phyloP scores from a whole-genome alignment of 2,329 filamentous ascomycete species.

The Parascedosporium putredinis region DNA sequence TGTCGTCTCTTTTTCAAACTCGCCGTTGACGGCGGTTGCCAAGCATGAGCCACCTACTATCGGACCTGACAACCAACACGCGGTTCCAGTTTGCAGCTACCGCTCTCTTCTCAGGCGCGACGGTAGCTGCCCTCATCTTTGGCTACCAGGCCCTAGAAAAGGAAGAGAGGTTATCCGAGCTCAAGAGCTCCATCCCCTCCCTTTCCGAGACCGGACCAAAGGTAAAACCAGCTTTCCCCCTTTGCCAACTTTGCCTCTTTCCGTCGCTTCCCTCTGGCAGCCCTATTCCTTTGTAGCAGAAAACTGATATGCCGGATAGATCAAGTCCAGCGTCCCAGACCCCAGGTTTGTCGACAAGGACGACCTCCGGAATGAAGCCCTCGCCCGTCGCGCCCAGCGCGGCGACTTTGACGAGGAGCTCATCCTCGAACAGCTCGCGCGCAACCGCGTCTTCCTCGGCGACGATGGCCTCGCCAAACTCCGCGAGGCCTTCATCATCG shows the following conservation, averaged over 20 bases:
- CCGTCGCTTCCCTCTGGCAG: no score
- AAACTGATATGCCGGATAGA: no score
- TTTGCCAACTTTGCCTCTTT: no score
- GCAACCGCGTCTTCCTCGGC: conserved; percentile 83
- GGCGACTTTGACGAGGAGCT: conserved; percentile 66
- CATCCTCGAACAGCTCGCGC: conserved; percentile 86
- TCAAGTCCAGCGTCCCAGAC: conserved; percentile 42
- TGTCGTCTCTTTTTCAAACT: background rate
- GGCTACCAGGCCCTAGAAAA: conserved; percentile 51
- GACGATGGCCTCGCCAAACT: conserved; percentile 72
- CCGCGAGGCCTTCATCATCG: conserved; percentile 70
- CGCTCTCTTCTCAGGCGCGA: conserved; percentile 53
- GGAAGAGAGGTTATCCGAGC: conserved; percentile 39
- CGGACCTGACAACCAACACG: conserved; percentile 32
- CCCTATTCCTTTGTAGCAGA: no score
- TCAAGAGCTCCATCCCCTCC: conserved; percentile 49
- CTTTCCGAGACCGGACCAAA: conserved; percentile 16
- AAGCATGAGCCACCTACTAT: conserved; percentile 15
- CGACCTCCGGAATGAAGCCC: conserved; percentile 46
- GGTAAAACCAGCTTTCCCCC: no score
- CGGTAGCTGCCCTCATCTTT: conserved; percentile 49
- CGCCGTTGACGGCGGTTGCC: background rate
- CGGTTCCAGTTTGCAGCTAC: conserved; percentile 58
- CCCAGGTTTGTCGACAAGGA: conserved; percentile 43
- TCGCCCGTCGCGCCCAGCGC: conserved; percentile 49